These are phyloP conservation scores for Hygrocybe punicea DNA, from an alignment of 768 basidiomycete species.

Conservation along the genomic window DNA sequence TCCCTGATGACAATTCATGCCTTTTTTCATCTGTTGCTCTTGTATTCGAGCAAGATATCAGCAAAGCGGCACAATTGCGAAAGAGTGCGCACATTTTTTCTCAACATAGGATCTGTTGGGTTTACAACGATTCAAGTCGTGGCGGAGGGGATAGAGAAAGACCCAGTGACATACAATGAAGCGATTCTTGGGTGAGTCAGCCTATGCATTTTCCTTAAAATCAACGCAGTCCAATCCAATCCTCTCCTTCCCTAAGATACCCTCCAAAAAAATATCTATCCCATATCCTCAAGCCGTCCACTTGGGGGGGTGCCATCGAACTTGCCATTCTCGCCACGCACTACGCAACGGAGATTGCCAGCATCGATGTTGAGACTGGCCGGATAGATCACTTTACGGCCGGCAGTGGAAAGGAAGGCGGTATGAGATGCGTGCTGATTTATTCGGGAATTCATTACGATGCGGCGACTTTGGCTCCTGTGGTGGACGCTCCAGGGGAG, in stretches of 20 bases:
- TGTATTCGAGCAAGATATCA: constrained; percentile 78
- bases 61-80: constrained; percentile 67
- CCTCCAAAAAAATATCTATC: constrained; percentile 69
- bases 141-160: constrained; percentile 70
- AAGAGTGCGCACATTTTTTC: constrained; percentile 50
- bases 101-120: neutral
- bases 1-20: constrained; percentile 98
- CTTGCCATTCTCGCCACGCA: constrained; percentile 80
- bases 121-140: constrained; percentile 52
- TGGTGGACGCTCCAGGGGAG: constrained; percentile 67
- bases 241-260: constrained; percentile 29
- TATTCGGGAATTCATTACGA: constrained; percentile 99
- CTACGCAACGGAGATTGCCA: constrained; percentile 81
- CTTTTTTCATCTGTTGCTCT: constrained; percentile 85
- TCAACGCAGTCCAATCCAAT: neutral
- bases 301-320: constrained; percentile 98
- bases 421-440: constrained; percentile 66
- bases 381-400: constrained; percentile 55
- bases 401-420: constrained; percentile 30
- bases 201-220: neutral
- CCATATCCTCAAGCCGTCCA: constrained; percentile 72
- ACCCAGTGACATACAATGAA: constrained; percentile 74
- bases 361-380: constrained; percentile 89
- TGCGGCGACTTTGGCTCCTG: constrained; percentile 78
- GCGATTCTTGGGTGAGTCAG: constrained; percentile 74